Conservation (phyloP, 768 basidiomycete species). For the Phanerochaete sordida region DNA sequence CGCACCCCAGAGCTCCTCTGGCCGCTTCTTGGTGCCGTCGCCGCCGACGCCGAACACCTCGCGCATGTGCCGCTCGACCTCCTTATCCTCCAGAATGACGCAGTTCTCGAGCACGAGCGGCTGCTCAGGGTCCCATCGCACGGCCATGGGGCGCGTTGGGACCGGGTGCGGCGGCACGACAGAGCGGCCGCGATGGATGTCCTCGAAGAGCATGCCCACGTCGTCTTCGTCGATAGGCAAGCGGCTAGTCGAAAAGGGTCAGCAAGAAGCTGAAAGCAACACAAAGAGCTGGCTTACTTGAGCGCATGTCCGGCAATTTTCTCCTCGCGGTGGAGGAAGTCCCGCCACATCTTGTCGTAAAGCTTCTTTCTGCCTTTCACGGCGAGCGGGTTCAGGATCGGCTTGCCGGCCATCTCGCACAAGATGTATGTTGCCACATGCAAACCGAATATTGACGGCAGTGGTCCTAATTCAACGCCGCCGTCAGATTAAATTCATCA, state of each 20-base stretch:
- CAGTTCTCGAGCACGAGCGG: slow-evolving; percentile 77
- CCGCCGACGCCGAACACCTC: slow-evolving; percentile 32
- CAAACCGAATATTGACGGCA: slow-evolving; percentile 90
- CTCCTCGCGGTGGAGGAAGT: slow-evolving; percentile 71
- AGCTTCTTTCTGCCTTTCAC: slow-evolving; percentile 83
- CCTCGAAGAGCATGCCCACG: slow-evolving; percentile 81
- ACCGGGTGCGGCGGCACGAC: slow-evolving; percentile 75
- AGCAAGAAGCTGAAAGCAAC: background rate
- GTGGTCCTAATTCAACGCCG: slow-evolving; percentile 47
- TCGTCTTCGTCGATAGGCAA: slow-evolving; percentile 83
- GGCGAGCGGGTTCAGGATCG: slow-evolving; percentile 78
- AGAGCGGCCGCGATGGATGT: slow-evolving; percentile 76
- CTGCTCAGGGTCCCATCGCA: slow-evolving; percentile 72
- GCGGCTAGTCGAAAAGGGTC: slow-evolving; percentile 40
- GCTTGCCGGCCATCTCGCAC: slow-evolving; percentile 80
- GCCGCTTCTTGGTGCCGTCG: slow-evolving; percentile 19
- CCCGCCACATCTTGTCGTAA: slow-evolving; percentile 75
- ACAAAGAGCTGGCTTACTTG: slow-evolving; percentile 42
- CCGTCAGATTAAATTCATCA: background rate
- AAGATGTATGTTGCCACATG: slow-evolving; percentile 87
- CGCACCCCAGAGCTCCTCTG: slow-evolving; percentile 68
- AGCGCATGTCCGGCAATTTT: slow-evolving; percentile 54
- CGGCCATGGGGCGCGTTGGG: slow-evolving; percentile 66
- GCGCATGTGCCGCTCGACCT: slow-evolving; percentile 64
- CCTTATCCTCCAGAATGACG: slow-evolving; percentile 76